These are phyloP conservation scores for Aspergillus novoparasiticus DNA, from an alignment of 2,329 filamentous ascomycete species.

Conservation along the genomic window DNA sequence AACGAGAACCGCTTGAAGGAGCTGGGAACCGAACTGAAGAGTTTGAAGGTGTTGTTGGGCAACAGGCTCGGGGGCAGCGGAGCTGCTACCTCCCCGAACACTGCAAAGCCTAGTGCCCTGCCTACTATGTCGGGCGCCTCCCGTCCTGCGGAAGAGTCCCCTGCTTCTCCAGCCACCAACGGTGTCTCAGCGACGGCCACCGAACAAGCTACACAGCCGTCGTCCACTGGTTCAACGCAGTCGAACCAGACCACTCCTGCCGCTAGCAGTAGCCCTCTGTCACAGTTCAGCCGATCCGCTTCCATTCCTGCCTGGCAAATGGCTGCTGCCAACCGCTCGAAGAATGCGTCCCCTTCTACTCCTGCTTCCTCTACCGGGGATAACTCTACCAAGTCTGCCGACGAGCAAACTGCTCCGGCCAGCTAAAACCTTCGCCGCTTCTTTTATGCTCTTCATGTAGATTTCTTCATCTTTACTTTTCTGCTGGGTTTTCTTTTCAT, in stretches of 20 bases:
- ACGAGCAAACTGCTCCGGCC: constrained; percentile 33
- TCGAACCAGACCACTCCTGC: constrained; percentile 35
- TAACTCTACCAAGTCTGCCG: constrained; percentile 23
- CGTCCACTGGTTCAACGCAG: constrained; percentile 31
- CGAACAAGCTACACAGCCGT: constrained; percentile 28
- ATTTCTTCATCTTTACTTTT: constrained; percentile 3
- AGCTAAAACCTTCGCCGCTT: constrained; percentile 24
- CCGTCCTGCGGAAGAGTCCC: constrained; percentile 24
- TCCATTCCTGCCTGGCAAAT: constrained; percentile 81
- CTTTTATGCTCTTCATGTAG: constrained; percentile 11
- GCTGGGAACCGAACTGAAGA: constrained; percentile 83
- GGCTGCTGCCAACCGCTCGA: constrained; percentile 62
- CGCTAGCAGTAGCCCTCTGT: constrained; percentile 50
- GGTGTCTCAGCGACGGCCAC: constrained; percentile 30
- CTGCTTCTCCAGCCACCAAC: constrained; percentile 28
- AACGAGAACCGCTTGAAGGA: constrained; percentile 82
- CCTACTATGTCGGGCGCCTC: constrained; percentile 25
- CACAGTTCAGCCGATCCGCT: constrained; percentile 55
- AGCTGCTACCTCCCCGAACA: constrained; percentile 32
- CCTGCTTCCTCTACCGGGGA: constrained; percentile 21
- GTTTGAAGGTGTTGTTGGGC: constrained; percentile 82
- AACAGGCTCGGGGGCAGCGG: constrained; percentile 57
- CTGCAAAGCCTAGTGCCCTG: constrained; percentile 34
- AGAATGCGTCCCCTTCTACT: constrained; percentile 34
- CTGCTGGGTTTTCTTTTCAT: constrained; percentile 16